Conservation (phyloP, 2,329 filamentous ascomycete species). For the Podosphaera leucotricha region DNA sequence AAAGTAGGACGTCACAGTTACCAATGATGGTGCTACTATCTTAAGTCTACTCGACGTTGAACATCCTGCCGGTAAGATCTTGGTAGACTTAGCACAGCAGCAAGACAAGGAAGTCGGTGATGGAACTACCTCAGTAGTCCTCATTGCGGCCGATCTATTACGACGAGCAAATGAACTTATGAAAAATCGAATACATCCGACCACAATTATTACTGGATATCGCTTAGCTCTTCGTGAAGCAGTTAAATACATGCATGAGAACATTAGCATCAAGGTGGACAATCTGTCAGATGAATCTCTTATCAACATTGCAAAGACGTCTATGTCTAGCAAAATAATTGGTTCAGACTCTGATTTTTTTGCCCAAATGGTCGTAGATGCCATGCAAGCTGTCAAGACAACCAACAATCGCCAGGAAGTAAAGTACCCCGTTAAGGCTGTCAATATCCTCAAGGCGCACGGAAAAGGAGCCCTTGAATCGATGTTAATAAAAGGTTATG, state of each 20-base stretch:
- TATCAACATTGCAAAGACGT: conserved; percentile 89
- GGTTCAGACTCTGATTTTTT: conserved; percentile 93
- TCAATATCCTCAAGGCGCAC: conserved; percentile 96
- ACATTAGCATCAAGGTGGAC: conserved; percentile 90
- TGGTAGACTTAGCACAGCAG: conserved; percentile 92
- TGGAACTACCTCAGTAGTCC: conserved; percentile 89
- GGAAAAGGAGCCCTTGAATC: conserved; percentile 83
- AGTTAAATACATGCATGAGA: conserved; percentile 97
- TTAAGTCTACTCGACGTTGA: conserved; percentile 88
- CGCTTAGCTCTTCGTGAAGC: conserved; percentile 84
- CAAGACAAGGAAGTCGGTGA: conserved; percentile 98
- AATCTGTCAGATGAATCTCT: conserved; percentile 74
- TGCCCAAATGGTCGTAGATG: conserved; percentile 88
- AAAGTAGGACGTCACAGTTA: conserved; percentile 77
- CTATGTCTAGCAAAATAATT: conserved; percentile 99
- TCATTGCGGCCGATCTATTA: conserved; percentile 89
- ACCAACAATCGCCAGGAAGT: conserved; percentile 73
- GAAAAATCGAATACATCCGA: conserved; percentile 99
- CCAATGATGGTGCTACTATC: conserved; percentile 95
- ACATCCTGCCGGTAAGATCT: conserved; percentile 92
- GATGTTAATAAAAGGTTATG: conserved; percentile 81
- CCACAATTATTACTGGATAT: conserved; percentile 97
- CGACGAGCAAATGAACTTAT: conserved; percentile 90
- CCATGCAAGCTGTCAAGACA: conserved; percentile 82
- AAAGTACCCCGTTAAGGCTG: conserved; percentile 97